Base-by-base conservation (phyloP, 441 rosid species). In the Euphorbia schlechtendalii region DNA sequence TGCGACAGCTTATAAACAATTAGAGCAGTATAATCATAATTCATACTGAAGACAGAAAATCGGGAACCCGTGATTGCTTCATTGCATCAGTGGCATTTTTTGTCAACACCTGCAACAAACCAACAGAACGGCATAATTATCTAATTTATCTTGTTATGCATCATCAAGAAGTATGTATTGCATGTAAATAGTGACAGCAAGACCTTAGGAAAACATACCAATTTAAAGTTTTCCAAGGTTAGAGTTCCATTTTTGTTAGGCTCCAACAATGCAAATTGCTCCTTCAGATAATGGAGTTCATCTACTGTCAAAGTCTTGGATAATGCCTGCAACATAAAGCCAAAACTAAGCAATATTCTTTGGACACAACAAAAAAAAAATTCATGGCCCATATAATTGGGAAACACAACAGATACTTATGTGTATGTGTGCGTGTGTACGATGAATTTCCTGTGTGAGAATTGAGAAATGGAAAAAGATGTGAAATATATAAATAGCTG, bases 81-180 rank as follows among this genome's bases (percentile, higher is more conserved):
- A 91, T 94, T 66, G 96, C 92, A 68, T 86, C 92, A 15, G 98
- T 91, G 51, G 84, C 86, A 77, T 83, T 83, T 81, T 77, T 84
- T 80, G 82, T 74, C 78, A 94, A 82, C 43, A 87, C 88, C 99
- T 94, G 82, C 65, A 56, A 67, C 68, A 64, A 71, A 60, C 48
- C 77, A 64, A 68, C 61, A 30, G 55, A 63, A 74, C 57, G 46
- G 45, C 67, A 76, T 56, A 27, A 53, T 15, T 3, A 9, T 36
- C 9, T 36, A 4, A n/a, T n/a, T n/a, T n/a, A n/a, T n/a, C n/a
- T n/a, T n/a, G n/a, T n/a, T n/a, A n/a, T n/a, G n/a, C n/a, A n/a
- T n/a, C n/a, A n/a, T n/a, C n/a, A n/a, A n/a, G n/a, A n/a, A 41
- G 43, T 8, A 56, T 17, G 27, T 25, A 32, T n/a, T 10, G 34